Conservation (phyloP, 2,329 filamentous ascomycete genomes). For the Microdochium trichocladiopsis region DNA sequence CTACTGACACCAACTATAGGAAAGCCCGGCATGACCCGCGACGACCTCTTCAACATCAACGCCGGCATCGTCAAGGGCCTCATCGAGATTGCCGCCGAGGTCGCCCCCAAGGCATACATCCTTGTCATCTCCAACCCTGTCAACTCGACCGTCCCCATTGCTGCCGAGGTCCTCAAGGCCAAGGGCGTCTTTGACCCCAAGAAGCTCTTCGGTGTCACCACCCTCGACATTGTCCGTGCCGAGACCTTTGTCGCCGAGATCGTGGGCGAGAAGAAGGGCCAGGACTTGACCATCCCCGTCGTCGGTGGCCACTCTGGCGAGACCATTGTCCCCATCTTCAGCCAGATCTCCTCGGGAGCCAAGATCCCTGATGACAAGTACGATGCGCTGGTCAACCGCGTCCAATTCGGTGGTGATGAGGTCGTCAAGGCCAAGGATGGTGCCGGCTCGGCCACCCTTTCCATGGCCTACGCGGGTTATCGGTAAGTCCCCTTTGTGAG, state of each 20-base stretch:
- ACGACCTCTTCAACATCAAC: slow-evolving; percentile 99
- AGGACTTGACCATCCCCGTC: slow-evolving; percentile 81
- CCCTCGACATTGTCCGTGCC: slow-evolving; percentile 94
- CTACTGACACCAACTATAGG: slow-evolving; percentile 43
- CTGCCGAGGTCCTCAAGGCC: slow-evolving; percentile 91
- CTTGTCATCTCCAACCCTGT: slow-evolving; percentile 99
- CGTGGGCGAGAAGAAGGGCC: slow-evolving; percentile 72
- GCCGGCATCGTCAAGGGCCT: slow-evolving; percentile 95
- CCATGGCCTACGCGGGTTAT: slow-evolving; percentile 94
- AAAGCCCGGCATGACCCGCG: slow-evolving; percentile 98
- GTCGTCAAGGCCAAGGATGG: slow-evolving; percentile 94
- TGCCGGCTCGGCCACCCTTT: slow-evolving; percentile 81
- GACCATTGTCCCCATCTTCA: slow-evolving; percentile 97
- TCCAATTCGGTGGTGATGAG: slow-evolving; percentile 97
- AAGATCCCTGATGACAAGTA: slow-evolving; percentile 85
- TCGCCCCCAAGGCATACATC: slow-evolving; percentile 87
- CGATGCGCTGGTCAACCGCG: slow-evolving; percentile 83
- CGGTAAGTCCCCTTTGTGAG: slow-evolving; percentile 45
- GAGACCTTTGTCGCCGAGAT: slow-evolving; percentile 93
- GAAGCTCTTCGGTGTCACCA: slow-evolving; percentile 97
- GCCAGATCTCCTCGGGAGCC: slow-evolving; percentile 74
- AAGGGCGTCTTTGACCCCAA: slow-evolving; percentile 91
- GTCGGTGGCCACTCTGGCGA: slow-evolving; percentile 96
- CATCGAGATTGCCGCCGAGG: slow-evolving; percentile 79
- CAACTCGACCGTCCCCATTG: slow-evolving; percentile 97